Evolutionary conservation across 2,329 filamentous ascomycete genomes (phyloP).

Genomic region (Sarocladium brachiariae): DNA sequence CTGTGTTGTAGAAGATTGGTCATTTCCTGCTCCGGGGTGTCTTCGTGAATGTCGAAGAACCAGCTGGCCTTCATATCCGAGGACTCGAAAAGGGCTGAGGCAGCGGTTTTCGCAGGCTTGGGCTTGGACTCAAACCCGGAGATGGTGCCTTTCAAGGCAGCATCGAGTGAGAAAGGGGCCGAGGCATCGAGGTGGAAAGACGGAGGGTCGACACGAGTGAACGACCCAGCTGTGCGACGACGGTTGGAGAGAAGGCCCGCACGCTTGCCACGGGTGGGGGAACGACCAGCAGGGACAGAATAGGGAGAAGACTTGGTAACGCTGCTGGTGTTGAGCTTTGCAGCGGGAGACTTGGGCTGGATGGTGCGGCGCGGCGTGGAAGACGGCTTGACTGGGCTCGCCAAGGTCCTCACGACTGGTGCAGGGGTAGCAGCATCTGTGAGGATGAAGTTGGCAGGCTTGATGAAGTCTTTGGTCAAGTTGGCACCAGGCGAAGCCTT

Average conservation of each 20-base stretch:
- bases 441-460: slow-evolving; percentile 39
- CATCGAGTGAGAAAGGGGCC: slow-evolving; percentile 76
- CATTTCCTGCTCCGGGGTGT: slow-evolving; percentile 83
- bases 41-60: slow-evolving; percentile 94
- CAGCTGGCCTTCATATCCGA: slow-evolving; percentile 56
- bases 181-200: slow-evolving; percentile 45
- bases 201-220: slow-evolving; percentile 63
- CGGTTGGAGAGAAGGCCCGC: slow-evolving; percentile 62
- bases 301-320: slow-evolving; percentile 46
- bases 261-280: slow-evolving; percentile 65
- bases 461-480: slow-evolving; percentile 39
- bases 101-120: slow-evolving; percentile 20
- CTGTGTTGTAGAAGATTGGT: slow-evolving; percentile 90
- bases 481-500: slow-evolving; percentile 35
- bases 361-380: slow-evolving; percentile 36
- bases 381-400: slow-evolving; percentile 24
- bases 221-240: slow-evolving; percentile 53
- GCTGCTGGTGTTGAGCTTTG: slow-evolving; percentile 36
- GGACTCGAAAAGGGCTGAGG: slow-evolving; percentile 10
- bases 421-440: slow-evolving; percentile 29
- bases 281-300: slow-evolving; percentile 70
- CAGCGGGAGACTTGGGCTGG: slow-evolving; percentile 45
- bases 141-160: slow-evolving; percentile 72
- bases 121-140: slow-evolving; percentile 48
- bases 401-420: slow-evolving; percentile 22